These are phyloP conservation scores for Colletotrichum tamarilloi DNA, from an alignment of 2,329 filamentous ascomycete species.

Conservation along the genomic window DNA sequence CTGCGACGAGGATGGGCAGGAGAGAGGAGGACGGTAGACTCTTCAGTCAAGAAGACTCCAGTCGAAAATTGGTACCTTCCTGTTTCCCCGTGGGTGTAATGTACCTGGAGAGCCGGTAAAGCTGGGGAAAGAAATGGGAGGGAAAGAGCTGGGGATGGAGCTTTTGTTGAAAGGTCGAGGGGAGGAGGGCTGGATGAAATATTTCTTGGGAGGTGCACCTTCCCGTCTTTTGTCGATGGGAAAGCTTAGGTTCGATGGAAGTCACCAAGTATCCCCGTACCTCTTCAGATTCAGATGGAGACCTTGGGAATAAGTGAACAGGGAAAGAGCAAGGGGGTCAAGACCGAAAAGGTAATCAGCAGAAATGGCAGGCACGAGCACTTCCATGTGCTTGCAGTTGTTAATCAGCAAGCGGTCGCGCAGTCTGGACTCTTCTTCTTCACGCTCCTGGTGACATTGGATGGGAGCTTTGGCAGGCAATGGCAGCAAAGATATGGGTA, in stretches of 20 bases:
- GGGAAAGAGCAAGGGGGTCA: slow-evolving; percentile 5
- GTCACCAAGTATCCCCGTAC: not conserved
- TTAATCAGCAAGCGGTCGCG: not conserved
- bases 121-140: slow-evolving; percentile 22
- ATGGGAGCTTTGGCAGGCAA: not conserved
- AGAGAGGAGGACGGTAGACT: not conserved
- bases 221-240: not conserved
- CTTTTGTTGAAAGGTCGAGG: not conserved
- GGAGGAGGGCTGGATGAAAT: slow-evolving; percentile 27
- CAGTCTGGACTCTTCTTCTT: not conserved
- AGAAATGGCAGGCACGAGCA: not conserved
- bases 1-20: not conserved
- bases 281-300: not conserved
- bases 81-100: slow-evolving; percentile 13
- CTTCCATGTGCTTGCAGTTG: not conserved
- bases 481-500: not conserved
- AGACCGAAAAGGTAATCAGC: slow-evolving; percentile 13
- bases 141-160: slow-evolving; percentile 23
- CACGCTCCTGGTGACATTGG: not conserved
- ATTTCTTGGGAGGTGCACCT: slow-evolving; percentile 19
- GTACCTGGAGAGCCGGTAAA: not conserved
- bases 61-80: not conserved
- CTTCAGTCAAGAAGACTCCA: slow-evolving; percentile 11
- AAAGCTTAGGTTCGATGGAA: not conserved
- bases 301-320: not conserved